These are phyloP conservation scores for Macrophomina tecta DNA, from an alignment of 2,329 filamentous ascomycete genomes.

Conservation along the genomic window DNA sequence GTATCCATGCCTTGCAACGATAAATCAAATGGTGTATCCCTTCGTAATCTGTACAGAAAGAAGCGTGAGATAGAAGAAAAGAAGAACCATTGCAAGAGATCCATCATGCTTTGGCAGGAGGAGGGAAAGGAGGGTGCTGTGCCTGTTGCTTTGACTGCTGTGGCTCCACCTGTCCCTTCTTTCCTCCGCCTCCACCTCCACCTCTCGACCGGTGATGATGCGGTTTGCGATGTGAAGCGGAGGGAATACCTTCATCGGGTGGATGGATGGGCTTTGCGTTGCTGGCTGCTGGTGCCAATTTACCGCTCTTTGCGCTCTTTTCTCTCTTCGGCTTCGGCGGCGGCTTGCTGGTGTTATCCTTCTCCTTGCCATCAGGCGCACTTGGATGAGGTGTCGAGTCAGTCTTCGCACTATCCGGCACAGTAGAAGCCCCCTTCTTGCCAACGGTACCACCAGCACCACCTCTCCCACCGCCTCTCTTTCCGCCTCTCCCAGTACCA, in stretches of 20 bases:
- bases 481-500: not conserved
- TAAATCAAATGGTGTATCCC: not conserved
- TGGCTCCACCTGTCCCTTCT: not conserved
- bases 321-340: not conserved
- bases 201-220: not conserved
- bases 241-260: not conserved
- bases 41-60: not conserved
- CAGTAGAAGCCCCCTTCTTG: slow-evolving; percentile 1
- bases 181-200: not conserved
- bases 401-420: not conserved
- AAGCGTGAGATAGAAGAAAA: too few species aligned
- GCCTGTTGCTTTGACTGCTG: not conserved
- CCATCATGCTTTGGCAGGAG: not conserved
- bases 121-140: not conserved
- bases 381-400: not conserved
- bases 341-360: not conserved
- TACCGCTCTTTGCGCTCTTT: not conserved
- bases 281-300: not conserved
- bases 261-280: not conserved
- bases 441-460: not conserved
- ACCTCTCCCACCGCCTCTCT: slow-evolving; percentile 19
- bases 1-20: not conserved
- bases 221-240: not conserved
- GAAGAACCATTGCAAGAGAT: not conserved
- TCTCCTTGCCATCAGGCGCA: not conserved